A percentile compares a stretch with the other conserved stretches of the same genome.
phyloP scores from a whole-genome alignment of 2,329 filamentous ascomycete genomes.

The Microdochium trichocladiopsis region DNA sequence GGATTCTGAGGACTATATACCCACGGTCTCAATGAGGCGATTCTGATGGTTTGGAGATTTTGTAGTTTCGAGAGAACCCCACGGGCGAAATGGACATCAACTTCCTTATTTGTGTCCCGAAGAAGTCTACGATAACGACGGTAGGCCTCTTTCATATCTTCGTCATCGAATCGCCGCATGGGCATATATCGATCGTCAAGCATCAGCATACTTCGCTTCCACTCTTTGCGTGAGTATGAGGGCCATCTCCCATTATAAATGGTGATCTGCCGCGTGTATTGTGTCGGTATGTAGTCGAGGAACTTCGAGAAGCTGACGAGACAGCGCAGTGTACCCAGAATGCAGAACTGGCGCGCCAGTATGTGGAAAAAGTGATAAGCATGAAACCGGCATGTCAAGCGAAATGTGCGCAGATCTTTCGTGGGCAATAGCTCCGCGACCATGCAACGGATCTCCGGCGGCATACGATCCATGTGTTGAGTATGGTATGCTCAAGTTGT shows the following conservation, averaged over 20 bases:
- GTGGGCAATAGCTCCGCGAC: too few species aligned
- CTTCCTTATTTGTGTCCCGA: background rate
- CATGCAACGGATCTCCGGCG: background rate
- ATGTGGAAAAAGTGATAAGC: background rate
- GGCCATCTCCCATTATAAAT: background rate
- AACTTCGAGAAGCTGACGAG: background rate
- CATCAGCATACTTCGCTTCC: background rate
- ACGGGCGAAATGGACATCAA: background rate
- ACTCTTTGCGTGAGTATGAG: background rate
- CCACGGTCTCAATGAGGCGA: background rate
- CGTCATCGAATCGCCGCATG: too few species aligned
- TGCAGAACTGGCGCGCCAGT: background rate
- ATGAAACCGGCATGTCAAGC: too few species aligned
- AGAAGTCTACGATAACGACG: background rate
- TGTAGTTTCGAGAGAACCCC: background rate
- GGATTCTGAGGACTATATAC: background rate
- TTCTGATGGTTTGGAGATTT: background rate
- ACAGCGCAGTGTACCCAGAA: background rate
- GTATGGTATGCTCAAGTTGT: too few species aligned
- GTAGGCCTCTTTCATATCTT: background rate
- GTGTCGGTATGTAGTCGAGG: background rate
- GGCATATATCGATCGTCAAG: background rate
- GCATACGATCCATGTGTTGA: background rate
- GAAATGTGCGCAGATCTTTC: too few species aligned
- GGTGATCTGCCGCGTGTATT: background rate